Evolutionary conservation across 495 filamentous ascomycete species (phyloP).

Genomic region (Penicillium manginii): DNA sequence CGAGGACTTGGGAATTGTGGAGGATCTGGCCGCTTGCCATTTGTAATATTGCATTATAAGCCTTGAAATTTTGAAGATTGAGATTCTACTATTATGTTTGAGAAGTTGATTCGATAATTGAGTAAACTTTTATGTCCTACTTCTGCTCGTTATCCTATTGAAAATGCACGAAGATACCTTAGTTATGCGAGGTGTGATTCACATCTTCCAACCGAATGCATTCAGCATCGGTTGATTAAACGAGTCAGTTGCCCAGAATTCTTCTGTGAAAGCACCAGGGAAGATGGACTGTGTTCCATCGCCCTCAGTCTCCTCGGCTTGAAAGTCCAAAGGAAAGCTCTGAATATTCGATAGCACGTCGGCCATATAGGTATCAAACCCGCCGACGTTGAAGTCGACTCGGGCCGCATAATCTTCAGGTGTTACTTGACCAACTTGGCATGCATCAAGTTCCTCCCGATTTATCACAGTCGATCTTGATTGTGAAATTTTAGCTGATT

Average conservation of each 20-base stretch:
- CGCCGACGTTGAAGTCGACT: not conserved
- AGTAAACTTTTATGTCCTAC: too few species aligned
- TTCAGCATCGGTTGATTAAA: slow-evolving; percentile 4
- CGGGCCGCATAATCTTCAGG: too few species aligned
- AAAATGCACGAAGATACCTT: too few species aligned
- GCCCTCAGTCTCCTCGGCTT: not conserved
- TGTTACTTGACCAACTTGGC: too few species aligned
- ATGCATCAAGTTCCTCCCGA: not conserved
- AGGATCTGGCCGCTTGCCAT: slow-evolving; percentile 25
- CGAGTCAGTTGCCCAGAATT: slow-evolving; percentile 20
- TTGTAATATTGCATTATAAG: too few species aligned
- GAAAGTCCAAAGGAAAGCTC: slow-evolving; percentile 1
- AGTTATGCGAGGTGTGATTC: too few species aligned
- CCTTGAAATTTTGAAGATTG: too few species aligned
- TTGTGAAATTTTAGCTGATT: not conserved
- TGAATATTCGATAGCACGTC: slow-evolving; percentile 9
- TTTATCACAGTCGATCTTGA: not conserved
- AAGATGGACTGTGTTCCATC: not conserved
- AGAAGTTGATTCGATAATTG: too few species aligned
- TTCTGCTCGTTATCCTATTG: too few species aligned
- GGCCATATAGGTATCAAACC: not conserved
- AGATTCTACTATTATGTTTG: too few species aligned
- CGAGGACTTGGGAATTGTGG: slow-evolving; percentile 35
- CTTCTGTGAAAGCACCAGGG: slow-evolving; percentile 16
- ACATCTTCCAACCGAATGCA: not conserved